Base-by-base conservation (phyloP, 2,329 filamentous ascomycete genomes). In the Ascocoryne sarcoides region DNA sequence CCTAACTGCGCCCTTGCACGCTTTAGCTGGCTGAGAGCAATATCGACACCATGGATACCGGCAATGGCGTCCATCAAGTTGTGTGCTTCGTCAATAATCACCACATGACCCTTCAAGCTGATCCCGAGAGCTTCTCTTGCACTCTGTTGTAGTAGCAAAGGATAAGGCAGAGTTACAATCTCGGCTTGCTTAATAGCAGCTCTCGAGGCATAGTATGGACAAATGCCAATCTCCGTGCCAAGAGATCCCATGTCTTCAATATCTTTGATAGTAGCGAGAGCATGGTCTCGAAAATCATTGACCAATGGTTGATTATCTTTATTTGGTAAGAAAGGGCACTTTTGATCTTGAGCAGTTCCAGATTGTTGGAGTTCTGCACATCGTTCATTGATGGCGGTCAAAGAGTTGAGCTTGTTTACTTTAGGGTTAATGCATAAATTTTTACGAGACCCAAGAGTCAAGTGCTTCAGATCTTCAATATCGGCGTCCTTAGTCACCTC, bases 71-170 rank as follows among this genome's bases (percentile, higher is more conserved):
- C 89, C 82, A 95, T 95, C 38, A 98, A 75, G 57, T 98, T 98
- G 60, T 98, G 92, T 0, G 92, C 92, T 66, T 98, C 92, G 52
- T 98, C 92, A 35, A 98, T 85, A 18, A 98, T 84, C n/a, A 98
- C 79, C 0, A 98, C 71, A 55, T 94, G 92, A 4, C 80, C 79
- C 53, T 93, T 88, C 7, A 98, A 64, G 17, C 83, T 90, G 32
- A 98, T 79, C 0, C 84, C 82, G 0, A 98, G 70, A 0, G 92
- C 88, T 45, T 96, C 89, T 36, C 92, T 73, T 0, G 92, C 89
- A 3, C 79, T 84, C 53, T 81, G 84, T 56, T 96, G 92, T 3
- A 98, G 67, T 0, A 98, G 70, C 5, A 98, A 64, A 1, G 90
- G 90, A 58, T 98, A 98, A 0, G 92, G 92, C 14, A 98, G 67